Base-by-base conservation (phyloP, 768 basidiomycete species). In the Sistotremastrum niveocremeum region DNA sequence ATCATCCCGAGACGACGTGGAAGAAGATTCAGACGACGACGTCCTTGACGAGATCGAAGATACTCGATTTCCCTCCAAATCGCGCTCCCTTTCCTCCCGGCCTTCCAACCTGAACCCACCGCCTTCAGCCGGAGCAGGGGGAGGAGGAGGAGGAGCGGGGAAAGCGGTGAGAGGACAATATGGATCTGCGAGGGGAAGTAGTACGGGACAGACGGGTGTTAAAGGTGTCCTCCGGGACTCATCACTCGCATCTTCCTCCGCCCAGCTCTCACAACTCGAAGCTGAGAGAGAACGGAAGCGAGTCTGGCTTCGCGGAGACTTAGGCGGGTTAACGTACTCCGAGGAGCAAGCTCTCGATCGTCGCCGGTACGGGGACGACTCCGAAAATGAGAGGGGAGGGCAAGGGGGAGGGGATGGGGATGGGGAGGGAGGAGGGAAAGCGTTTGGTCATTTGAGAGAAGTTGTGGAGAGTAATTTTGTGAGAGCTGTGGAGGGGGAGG, bases 211-310 rank as follows among this genome's bases (percentile, higher is more conserved):
- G 30, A 90, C 87, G 4, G 87, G 87, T 20, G 87, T 89, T 41
- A 90, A 90, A 53, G 86, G 87, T 29, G 87, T 90, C 48, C 84
- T 90, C 47, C 74, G 85, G 30, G 87, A 90, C 62, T 20, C 20
- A 20, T 20, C 20, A 2, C 20, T 20, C 2, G 20, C 20, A 20
- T 20, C 20, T 20, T 20, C 20, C 1, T 20, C 20, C 20, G 1
- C 20, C 20, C 1, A 20, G 1, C 20, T 20, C 20, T 1, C 1
- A 20, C 72, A 76, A 32, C 68, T 78, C 48, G 87, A 90, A 56
- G 84, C 84, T 3, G 70, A 65, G 28, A 61, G 20, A 46, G 35
- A 28, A 47, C 8, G 49, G 39, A 10, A 20, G 2, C 20, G 20
- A 1, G 20, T 20, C 1, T 20, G 20, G 20, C 20, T 20, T 20